These are phyloP conservation scores for Metarhizium brunneum DNA, from an alignment of 2,329 filamentous ascomycete genomes.

Conservation along the genomic window DNA sequence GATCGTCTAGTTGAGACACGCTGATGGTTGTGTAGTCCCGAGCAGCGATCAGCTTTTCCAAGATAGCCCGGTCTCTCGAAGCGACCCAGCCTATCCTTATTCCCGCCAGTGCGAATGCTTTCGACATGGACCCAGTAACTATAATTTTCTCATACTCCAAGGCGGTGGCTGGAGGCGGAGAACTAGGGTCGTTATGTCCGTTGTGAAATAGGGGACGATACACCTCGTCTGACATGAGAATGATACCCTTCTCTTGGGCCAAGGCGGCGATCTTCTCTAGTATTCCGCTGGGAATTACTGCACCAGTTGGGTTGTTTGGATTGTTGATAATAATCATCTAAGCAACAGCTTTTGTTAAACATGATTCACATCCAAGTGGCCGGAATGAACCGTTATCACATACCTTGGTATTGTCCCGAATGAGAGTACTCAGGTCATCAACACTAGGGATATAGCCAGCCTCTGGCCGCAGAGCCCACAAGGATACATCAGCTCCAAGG, in stretches of 20 bases:
- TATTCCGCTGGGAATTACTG: slow-evolving; percentile 52
- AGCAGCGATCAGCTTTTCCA: slow-evolving; percentile 53
- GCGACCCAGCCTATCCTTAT: slow-evolving; percentile 79
- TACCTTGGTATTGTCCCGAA: slow-evolving; percentile 59
- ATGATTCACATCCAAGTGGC: not conserved
- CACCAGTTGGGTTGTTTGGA: slow-evolving; percentile 76
- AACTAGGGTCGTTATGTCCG: slow-evolving; percentile 38
- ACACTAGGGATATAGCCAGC: slow-evolving; percentile 60
- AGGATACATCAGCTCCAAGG: slow-evolving; percentile 65
- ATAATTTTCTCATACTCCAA: slow-evolving; percentile 64
- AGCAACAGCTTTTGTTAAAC: slow-evolving; percentile 29
- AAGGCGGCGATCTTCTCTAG: slow-evolving; percentile 54
- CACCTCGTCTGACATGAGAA: slow-evolving; percentile 69
- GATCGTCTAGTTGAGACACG: slow-evolving; percentile 74
- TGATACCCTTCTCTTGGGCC: slow-evolving; percentile 53
- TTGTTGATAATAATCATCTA: slow-evolving; percentile 50
- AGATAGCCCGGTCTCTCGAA: slow-evolving; percentile 50
- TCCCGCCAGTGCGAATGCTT: slow-evolving; percentile 75
- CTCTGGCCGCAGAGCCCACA: slow-evolving; percentile 62
- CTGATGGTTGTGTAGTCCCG: slow-evolving; percentile 82
- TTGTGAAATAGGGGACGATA: slow-evolving; percentile 65
- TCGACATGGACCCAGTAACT: slow-evolving; percentile 73
- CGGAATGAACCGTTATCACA: not conserved
- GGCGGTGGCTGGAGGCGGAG: slow-evolving; percentile 56
- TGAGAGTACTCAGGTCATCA: slow-evolving; percentile 56